phyloP scores from a whole-genome alignment of 805 yeast genomes.

The Zygotorulaspora chibaensis region DNA sequence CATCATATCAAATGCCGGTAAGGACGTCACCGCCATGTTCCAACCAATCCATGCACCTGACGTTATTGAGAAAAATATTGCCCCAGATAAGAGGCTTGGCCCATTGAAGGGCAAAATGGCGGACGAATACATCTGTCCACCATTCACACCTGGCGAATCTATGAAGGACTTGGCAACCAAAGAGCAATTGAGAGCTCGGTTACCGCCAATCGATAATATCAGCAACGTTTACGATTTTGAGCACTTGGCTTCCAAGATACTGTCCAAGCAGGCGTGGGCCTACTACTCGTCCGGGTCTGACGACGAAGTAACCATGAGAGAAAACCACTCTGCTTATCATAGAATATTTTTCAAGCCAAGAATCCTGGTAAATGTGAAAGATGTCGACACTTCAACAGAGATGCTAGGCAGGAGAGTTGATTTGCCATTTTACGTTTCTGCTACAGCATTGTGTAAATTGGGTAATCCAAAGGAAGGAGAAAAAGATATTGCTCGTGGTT shows the following conservation, averaged over 20 bases:
- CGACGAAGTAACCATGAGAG: slow-evolving; percentile 86
- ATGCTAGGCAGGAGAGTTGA: slow-evolving; percentile 67
- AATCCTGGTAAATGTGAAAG: slow-evolving; percentile 73
- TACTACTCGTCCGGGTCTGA: slow-evolving; percentile 90
- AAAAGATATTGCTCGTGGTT: slow-evolving; percentile 76
- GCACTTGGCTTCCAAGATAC: slow-evolving; percentile 70
- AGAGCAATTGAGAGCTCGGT: slow-evolving; percentile 36
- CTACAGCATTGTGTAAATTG: slow-evolving; percentile 86
- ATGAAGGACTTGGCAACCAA: slow-evolving; percentile 29
- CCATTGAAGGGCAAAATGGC: slow-evolving; percentile 39
- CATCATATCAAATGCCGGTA: slow-evolving; percentile 74
- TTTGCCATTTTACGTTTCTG: slow-evolving; percentile 84
- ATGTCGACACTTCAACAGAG: slow-evolving; percentile 63
- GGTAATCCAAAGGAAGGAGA: slow-evolving; percentile 91
- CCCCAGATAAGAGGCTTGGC: slow-evolving; percentile 60
- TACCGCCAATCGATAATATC: slow-evolving; percentile 67
- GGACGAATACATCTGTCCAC: slow-evolving; percentile 24
- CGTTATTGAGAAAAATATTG: slow-evolving; percentile 60
- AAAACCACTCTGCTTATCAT: slow-evolving; percentile 86
- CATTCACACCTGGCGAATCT: slow-evolving; percentile 35
- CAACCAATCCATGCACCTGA: slow-evolving; percentile 92
- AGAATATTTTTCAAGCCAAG: slow-evolving; percentile 83
- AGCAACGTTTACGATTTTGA: slow-evolving; percentile 85
- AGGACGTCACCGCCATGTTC: slow-evolving; percentile 77
- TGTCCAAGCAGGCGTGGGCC: slow-evolving; percentile 83